Evolutionary conservation across 2,329 filamentous ascomycete genomes (phyloP), one percentile per base, ranked within the genome.

Genomic region (Ascochyta koolunga): DNA sequence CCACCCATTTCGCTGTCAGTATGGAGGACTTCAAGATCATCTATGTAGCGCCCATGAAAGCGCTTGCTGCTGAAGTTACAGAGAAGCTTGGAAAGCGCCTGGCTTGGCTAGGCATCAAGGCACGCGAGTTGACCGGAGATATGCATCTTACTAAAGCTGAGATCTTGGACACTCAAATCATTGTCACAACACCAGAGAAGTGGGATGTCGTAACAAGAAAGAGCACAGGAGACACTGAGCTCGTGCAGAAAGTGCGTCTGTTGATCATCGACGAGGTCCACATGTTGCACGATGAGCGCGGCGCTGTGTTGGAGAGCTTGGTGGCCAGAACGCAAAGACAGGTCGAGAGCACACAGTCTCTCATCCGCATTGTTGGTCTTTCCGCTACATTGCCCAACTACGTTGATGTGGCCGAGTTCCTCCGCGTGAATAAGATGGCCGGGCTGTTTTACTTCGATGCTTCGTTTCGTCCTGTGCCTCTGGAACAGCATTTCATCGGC

Each of bases 141-240:
- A 99, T 99, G 95, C 95, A 99, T 71, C 83, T 99, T 51, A 97
- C 93, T 42, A 99, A 99, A 75, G 84, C 91, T 2, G 96, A 99
- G 75, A 96, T 99, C 57, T 84, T 97, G 15, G 88, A 93, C 60
- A 99, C 95, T 0, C 95, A 99, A 71, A 95, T 99, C 64, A 96
- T 99, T 56, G 95, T 99, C 43, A 99, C 96, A 0, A 99, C 95
- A 0, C 95, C 95, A 31, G 95, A 99, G 77, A 99, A 99, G 77
- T 99, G 96, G 96, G 95, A 99, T 73, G 95, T 99, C 0, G 91
- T 99, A 5, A 99, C 95, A 3, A 85, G 95, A 57, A 99, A 98
- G 76, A 96, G 93, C 51, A 98, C 93, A 1, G 95, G 96, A 15
- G 95, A 99, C 71, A 98, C 95, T 0, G 95, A 98, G 71, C 84